phyloP scores from a whole-genome alignment of 2,329 filamentous ascomycete species.

The Calonectria pseudoreteaudii region DNA sequence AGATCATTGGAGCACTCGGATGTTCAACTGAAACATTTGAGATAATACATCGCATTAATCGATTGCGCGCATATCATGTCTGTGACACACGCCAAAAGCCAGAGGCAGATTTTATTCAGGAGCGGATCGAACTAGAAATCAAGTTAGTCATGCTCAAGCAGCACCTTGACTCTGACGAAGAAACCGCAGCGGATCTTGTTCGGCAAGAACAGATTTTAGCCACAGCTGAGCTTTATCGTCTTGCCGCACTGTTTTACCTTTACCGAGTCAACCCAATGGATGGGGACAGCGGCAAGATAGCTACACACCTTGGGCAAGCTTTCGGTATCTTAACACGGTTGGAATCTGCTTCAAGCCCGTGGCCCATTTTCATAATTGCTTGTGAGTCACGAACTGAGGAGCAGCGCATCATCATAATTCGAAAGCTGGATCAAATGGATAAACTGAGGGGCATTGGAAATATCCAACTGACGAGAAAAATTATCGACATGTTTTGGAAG shows the following conservation, averaged over 20 bases:
- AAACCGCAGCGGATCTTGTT: not conserved
- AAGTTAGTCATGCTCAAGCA: not conserved
- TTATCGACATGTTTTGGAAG: conserved; percentile 26
- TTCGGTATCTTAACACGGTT: conserved; percentile 46
- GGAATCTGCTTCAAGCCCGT: conserved; percentile 57
- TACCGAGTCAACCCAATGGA: conserved; percentile 40
- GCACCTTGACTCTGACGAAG: not conserved
- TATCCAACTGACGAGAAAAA: not conserved
- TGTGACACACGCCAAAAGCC: not conserved
- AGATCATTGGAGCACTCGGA: conserved; percentile 6
- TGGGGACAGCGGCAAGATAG: not conserved
- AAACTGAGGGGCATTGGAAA: conserved; percentile 2
- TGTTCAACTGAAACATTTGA: conserved; percentile 14
- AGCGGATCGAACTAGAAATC: not conserved
- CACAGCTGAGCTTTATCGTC: conserved; percentile 62
- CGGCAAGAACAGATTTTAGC: conserved; percentile 26
- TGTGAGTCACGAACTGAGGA: conserved; percentile 56
- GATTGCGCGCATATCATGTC: not conserved
- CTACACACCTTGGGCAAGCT: conserved; percentile 29
- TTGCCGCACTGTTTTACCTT: conserved; percentile 59
- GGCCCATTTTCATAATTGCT: conserved; percentile 59
- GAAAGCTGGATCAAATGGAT: conserved; percentile 9
- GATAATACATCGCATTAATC: conserved; percentile 7
- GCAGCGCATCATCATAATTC: conserved; percentile 55
- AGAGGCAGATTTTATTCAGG: not conserved